Evolutionary conservation across 2,329 filamentous ascomycete species (phyloP).

Genomic region (Colletotrichum musae): DNA sequence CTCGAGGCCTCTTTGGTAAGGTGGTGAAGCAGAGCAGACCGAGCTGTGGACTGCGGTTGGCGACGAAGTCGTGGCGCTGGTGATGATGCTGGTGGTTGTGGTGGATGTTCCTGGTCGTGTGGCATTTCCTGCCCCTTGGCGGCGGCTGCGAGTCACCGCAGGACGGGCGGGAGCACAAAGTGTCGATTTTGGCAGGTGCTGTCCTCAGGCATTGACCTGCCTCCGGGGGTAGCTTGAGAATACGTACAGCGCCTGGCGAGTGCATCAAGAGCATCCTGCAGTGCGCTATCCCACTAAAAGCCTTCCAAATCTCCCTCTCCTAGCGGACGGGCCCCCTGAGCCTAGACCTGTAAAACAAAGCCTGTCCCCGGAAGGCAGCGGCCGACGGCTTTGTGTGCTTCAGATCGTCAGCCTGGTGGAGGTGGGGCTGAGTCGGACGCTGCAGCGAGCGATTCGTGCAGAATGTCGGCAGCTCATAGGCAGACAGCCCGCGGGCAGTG

Average conservation of each 20-base stretch:
- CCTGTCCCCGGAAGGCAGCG: slow-evolving; percentile 6
- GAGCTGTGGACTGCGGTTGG: slow-evolving; percentile 43
- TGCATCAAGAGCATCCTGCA: background rate
- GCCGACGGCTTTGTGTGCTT: slow-evolving; percentile 28
- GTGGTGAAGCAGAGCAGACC: slow-evolving; percentile 25
- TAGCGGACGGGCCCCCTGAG: slow-evolving; percentile 6
- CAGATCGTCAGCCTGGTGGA: slow-evolving; percentile 9
- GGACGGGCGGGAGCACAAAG: slow-evolving; percentile 31
- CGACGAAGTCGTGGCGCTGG: slow-evolving; percentile 40
- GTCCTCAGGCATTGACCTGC: slow-evolving; percentile 33
- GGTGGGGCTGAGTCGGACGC: slow-evolving; percentile 12
- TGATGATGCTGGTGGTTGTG: background rate
- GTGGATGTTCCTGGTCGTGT: slow-evolving; percentile 2
- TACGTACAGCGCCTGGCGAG: background rate
- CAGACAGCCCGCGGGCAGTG: slow-evolving; percentile 9
- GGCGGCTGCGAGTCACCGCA: slow-evolving; percentile 18
- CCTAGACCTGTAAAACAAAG: slow-evolving; percentile 25
- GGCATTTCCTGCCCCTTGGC: slow-evolving; percentile 19
- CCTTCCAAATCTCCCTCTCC: background rate
- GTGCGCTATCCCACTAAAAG: background rate
- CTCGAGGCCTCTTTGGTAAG: slow-evolving; percentile 12
- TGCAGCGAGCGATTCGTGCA: slow-evolving; percentile 18
- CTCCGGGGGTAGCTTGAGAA: background rate
- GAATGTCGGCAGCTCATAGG: slow-evolving; percentile 14
- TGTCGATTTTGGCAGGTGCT: slow-evolving; percentile 28